Percentiles rank a stretch among this genome's conserved stretches.
Evolutionary conservation across 176 grass and related monocot species (phyloP).

Genomic region (Eremochloa ophiuroides): DNA sequence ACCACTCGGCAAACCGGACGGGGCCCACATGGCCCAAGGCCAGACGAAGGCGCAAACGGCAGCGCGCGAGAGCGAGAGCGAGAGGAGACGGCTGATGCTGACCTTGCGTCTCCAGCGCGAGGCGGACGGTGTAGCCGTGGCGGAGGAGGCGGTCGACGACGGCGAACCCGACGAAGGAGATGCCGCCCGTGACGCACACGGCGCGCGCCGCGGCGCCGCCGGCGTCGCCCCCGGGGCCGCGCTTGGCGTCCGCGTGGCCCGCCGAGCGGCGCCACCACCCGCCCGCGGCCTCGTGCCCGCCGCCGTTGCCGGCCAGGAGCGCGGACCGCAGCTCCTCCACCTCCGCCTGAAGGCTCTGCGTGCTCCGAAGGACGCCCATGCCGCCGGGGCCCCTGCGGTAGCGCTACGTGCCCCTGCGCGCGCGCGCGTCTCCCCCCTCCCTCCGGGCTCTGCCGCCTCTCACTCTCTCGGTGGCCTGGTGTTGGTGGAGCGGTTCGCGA

Average conservation of each 20-base stretch:
- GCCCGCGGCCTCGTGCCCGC: too few relatives aligned
- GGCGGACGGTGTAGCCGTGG: constrained; percentile 81
- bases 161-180: constrained; percentile 88
- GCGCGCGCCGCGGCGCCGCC: constrained; percentile 26
- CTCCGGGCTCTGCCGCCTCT: not conserved
- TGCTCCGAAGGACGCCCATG: constrained; percentile 88
- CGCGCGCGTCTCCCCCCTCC: not conserved
- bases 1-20: not conserved
- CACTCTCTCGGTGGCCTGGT: not conserved
- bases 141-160: constrained; percentile 74
- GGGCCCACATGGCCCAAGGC: not conserved
- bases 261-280: constrained; percentile 27
- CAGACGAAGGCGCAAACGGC: too few relatives aligned
- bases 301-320: constrained; percentile 20
- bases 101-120: constrained; percentile 95
- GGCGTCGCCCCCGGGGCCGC: constrained; percentile 20
- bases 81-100: not conserved
- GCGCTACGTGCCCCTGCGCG: not conserved
- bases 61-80: too few relatives aligned
- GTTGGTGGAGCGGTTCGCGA: not conserved
- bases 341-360: constrained; percentile 84
- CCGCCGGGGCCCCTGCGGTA: not conserved
- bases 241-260: constrained; percentile 33
- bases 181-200: constrained; percentile 87
- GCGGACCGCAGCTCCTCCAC: constrained; percentile 74